These are phyloP conservation scores for Bacidia rubella DNA, from an alignment of 495 filamentous ascomycete genomes.

Conservation along the genomic window DNA sequence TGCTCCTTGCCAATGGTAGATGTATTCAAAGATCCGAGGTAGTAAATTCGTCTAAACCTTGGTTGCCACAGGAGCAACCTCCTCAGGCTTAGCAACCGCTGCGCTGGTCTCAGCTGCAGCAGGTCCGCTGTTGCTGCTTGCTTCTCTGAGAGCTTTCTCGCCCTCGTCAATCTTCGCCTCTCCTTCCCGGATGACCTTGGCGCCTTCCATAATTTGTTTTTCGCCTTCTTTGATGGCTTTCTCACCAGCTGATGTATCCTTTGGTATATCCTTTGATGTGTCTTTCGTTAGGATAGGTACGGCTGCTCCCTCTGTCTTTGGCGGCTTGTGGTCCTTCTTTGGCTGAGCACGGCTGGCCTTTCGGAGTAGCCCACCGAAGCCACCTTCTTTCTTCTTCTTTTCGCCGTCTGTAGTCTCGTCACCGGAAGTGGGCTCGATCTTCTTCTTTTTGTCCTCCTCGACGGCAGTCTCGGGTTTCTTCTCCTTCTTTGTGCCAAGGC, in stretches of 20 bases:
- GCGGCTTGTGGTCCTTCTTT: conserved; percentile 4
- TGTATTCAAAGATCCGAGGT: neutral
- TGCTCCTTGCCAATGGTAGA: neutral
- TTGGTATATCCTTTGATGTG: too few species aligned
- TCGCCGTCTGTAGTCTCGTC: conserved; percentile 36
- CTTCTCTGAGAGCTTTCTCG: neutral
- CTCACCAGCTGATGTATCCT: neutral
- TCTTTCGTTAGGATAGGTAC: conserved; percentile 3
- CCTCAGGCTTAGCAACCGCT: conserved; percentile 2
- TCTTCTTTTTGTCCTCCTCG: conserved; percentile 34
- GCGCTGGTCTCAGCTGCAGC: neutral
- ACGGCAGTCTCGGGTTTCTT: conserved; percentile 35
- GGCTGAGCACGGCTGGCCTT: conserved; percentile 39
- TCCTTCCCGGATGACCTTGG: neutral
- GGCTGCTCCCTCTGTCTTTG: conserved; percentile 1
- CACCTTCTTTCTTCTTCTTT: conserved; percentile 36
- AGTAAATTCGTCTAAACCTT: conserved; percentile 2
- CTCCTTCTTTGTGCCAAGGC: conserved; percentile 38
- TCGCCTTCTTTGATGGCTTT: conserved; percentile 6
- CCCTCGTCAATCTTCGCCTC: neutral
- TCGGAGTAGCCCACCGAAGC: conserved; percentile 43
- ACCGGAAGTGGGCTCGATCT: conserved; percentile 33
- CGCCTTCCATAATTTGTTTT: neutral
- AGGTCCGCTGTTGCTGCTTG: neutral
- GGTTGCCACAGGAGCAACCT: conserved; percentile 8